These are phyloP conservation scores for Podila minutissima DNA, from an alignment of 192 early-diverging fungal genomes.

Conservation along the genomic window DNA sequence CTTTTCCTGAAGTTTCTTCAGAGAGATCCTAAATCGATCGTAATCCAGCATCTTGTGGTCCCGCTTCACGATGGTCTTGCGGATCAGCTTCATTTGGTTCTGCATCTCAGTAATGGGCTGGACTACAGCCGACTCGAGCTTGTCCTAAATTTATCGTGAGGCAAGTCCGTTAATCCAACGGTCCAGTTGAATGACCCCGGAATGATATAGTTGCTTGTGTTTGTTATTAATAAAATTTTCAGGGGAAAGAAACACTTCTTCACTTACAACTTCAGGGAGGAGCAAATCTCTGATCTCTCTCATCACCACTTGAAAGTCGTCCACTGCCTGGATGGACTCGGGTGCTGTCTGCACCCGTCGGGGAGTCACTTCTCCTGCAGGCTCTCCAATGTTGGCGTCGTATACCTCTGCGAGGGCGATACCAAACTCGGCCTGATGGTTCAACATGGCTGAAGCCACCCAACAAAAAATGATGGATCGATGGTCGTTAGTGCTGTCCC, in stretches of 20 bases:
- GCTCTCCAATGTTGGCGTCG: constrained; percentile 34
- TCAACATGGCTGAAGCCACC: constrained; percentile 30
- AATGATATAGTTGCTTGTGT: neutral
- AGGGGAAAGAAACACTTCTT: neutral
- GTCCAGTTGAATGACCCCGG: constrained; percentile 31
- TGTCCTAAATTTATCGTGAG: constrained; percentile 49
- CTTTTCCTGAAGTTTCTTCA: constrained; percentile 83
- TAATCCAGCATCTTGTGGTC: constrained; percentile 94
- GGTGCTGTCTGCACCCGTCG: constrained; percentile 48
- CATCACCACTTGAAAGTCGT: constrained; percentile 48
- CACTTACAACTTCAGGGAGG: constrained; percentile 49
- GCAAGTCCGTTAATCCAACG: neutral
- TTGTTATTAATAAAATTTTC: neutral
- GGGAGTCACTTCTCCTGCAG: constrained; percentile 36
- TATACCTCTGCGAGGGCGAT: constrained; percentile 50
- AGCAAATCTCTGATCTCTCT: constrained; percentile 49
- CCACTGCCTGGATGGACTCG: constrained; percentile 45
- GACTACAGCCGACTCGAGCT: constrained; percentile 82
- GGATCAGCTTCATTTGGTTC: constrained; percentile 78
- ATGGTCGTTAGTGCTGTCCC: neutral
- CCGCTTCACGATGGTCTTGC: constrained; percentile 88
- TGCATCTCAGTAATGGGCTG: constrained; percentile 80
- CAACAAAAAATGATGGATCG: neutral
- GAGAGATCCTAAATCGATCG: constrained; percentile 78
- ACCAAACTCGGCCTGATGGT: constrained; percentile 51